Conservation (phyloP, 345 rosid species). For the Iberis pinnata region DNA sequence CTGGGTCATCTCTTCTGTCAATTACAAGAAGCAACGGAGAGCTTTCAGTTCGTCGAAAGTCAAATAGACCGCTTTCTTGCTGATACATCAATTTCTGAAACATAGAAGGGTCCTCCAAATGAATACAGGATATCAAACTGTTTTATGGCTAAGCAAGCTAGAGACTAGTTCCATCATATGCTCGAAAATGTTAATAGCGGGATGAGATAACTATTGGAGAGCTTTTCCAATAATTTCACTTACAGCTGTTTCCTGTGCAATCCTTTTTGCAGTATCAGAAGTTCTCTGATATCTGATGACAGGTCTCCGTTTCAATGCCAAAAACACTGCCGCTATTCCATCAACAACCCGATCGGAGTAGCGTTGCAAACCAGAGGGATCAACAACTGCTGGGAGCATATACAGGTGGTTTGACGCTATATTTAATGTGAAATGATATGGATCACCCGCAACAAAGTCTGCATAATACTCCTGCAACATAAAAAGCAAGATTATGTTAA, state of each 20-base stretch:
- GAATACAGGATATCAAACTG: constrained; percentile 5
- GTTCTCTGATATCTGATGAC: constrained; percentile 89
- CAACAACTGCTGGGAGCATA: constrained; percentile 96
- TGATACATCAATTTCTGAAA: constrained; percentile 95
- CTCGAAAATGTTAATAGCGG: neutral
- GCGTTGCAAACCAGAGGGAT: constrained; percentile 86
- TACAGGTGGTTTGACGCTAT: constrained; percentile 70
- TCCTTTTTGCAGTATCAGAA: constrained; percentile 91
- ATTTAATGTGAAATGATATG: constrained; percentile 82
- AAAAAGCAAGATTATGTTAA: constrained; percentile 18
- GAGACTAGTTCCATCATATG: neutral
- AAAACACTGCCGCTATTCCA: constrained; percentile 73
- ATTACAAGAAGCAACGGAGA: constrained; percentile 75
- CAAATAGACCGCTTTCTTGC: constrained; percentile 93
- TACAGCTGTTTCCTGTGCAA: constrained; percentile 92
- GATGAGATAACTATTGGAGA: constrained; percentile 5
- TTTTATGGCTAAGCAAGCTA: neutral
- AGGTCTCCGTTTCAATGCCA: constrained; percentile 89
- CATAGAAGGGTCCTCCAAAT: constrained; percentile 17
- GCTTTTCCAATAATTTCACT: constrained; percentile 28
- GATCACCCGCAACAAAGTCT: constrained; percentile 82
- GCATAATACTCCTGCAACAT: constrained; percentile 87
- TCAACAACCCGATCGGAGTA: constrained; percentile 78
- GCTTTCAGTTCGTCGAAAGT: constrained; percentile 86
- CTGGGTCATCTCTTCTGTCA: constrained; percentile 97